Conservation (phyloP, 352 stramenopile genomes). For the Phytopythium kandeliae region DNA sequence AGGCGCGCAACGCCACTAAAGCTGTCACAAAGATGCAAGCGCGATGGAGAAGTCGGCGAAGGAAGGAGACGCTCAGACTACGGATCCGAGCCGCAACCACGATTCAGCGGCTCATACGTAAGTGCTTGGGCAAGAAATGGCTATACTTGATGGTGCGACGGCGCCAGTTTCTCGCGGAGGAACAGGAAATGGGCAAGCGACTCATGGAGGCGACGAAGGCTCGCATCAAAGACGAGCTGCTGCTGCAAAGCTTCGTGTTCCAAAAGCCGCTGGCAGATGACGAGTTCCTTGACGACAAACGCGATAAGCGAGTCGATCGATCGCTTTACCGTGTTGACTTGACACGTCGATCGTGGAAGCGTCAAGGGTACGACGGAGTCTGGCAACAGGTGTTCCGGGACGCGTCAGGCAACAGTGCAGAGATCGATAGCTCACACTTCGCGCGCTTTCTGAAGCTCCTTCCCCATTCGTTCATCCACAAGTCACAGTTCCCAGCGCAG, state of each 20-base stretch:
- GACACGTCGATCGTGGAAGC: slow-evolving; percentile 31
- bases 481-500: slow-evolving; percentile 47
- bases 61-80: slow-evolving; percentile 16
- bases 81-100: slow-evolving; percentile 15
- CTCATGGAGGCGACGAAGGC: slow-evolving; percentile 36
- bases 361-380: slow-evolving; percentile 52
- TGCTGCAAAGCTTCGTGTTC: slow-evolving; percentile 61
- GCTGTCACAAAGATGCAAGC: slow-evolving; percentile 48
- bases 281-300: slow-evolving; percentile 4
- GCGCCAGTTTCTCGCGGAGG: slow-evolving; percentile 48
- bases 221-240: slow-evolving; percentile 46
- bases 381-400: slow-evolving; percentile 65
- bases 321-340: slow-evolving; percentile 33
- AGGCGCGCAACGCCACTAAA: slow-evolving; percentile 31
- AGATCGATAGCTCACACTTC: slow-evolving; percentile 70
- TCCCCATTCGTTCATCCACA: slow-evolving; percentile 53
- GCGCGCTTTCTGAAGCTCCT: slow-evolving; percentile 56
- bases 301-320: slow-evolving; percentile 25
- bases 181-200: slow-evolving; percentile 41
- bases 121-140: slow-evolving; percentile 31
- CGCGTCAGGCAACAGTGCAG: slow-evolving; percentile 28
- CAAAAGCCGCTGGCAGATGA: slow-evolving; percentile 15
- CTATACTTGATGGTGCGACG: slow-evolving; percentile 27
- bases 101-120: slow-evolving; percentile 39
- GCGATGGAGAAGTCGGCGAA: slow-evolving; percentile 32